Conservation (phyloP, 352 stramenopile species). For the Pythium chondricola region DNA sequence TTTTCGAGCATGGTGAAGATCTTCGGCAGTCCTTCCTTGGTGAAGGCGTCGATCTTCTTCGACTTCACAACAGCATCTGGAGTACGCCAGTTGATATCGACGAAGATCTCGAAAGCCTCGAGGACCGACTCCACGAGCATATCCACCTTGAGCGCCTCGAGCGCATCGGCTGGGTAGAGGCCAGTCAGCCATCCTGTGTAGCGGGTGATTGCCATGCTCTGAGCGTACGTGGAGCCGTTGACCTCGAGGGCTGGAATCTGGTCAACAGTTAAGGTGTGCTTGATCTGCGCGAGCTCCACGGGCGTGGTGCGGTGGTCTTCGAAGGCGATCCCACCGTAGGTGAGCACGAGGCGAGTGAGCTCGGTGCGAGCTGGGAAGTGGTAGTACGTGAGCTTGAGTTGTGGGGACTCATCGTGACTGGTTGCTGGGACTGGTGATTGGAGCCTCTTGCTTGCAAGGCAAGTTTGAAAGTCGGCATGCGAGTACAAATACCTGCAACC, state of each 20-base stretch:
- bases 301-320: slow-evolving; percentile 48
- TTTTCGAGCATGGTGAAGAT: slow-evolving; percentile 32
- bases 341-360: slow-evolving; percentile 49
- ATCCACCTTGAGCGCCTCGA: slow-evolving; percentile 48
- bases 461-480: too few relatives aligned
- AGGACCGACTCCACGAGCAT: slow-evolving; percentile 40
- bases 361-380: slow-evolving; percentile 39
- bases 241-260: slow-evolving; percentile 48
- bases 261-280: slow-evolving; percentile 42
- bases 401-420: neutral
- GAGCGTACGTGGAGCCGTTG: slow-evolving; percentile 37
- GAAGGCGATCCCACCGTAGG: slow-evolving; percentile 51
- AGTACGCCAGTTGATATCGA: slow-evolving; percentile 24
- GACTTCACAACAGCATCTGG: slow-evolving; percentile 33
- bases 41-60: slow-evolving; percentile 34
- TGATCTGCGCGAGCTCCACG: slow-evolving; percentile 39
- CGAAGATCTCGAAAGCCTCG: slow-evolving; percentile 24
- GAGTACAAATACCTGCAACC: too few relatives aligned
- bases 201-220: slow-evolving; percentile 52
- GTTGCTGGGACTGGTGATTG: too few relatives aligned
- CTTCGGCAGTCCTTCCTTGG: slow-evolving; percentile 36
- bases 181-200: slow-evolving; percentile 52
- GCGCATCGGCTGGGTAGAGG: slow-evolving; percentile 46
- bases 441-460: too few relatives aligned
- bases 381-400: slow-evolving; percentile 75